These are phyloP conservation scores for Xylariales sp. DNA, from an alignment of 2,329 filamentous ascomycete genomes.

Conservation along the genomic window DNA sequence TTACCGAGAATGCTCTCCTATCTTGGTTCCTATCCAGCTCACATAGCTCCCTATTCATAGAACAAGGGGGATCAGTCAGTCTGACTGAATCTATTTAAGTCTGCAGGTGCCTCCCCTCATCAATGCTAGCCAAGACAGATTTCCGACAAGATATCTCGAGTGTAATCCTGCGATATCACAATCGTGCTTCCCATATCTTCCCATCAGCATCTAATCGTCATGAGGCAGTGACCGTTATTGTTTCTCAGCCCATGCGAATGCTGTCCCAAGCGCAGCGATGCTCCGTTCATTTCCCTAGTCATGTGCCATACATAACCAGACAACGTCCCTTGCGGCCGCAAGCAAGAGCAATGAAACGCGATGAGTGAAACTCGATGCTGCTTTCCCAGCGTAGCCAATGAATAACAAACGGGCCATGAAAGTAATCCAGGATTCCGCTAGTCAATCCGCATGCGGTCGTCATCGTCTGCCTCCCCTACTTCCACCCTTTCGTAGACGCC, in stretches of 20 bases:
- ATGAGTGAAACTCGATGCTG: not conserved
- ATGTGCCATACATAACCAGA: too few species aligned
- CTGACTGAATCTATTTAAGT: not conserved
- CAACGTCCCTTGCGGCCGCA: not conserved
- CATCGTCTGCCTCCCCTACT: not conserved
- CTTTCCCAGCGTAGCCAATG: too few species aligned
- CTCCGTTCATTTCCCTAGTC: not conserved
- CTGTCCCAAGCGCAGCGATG: slow-evolving; percentile 6
- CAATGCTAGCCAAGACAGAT: slow-evolving; percentile 1
- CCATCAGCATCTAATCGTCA: not conserved
- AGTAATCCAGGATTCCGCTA: slow-evolving; percentile 1
- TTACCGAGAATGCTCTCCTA: not conserved
- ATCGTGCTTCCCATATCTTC: not conserved
- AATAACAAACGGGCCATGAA: not conserved
- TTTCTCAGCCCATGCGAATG: not conserved
- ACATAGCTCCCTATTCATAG: not conserved
- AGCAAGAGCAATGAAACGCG: not conserved
- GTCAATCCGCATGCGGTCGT: slow-evolving; percentile 24
- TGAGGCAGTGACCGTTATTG: not conserved
- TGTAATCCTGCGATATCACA: not conserved
- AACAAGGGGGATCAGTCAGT: not conserved
- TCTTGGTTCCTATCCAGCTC: slow-evolving; percentile 1
- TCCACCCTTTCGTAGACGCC: not conserved
- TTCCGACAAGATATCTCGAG: slow-evolving; percentile 8
- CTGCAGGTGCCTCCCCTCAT: not conserved